These are phyloP conservation scores for Aureobasidium uvarum DNA, from an alignment of 2,329 filamentous ascomycete genomes.

Conservation along the genomic window DNA sequence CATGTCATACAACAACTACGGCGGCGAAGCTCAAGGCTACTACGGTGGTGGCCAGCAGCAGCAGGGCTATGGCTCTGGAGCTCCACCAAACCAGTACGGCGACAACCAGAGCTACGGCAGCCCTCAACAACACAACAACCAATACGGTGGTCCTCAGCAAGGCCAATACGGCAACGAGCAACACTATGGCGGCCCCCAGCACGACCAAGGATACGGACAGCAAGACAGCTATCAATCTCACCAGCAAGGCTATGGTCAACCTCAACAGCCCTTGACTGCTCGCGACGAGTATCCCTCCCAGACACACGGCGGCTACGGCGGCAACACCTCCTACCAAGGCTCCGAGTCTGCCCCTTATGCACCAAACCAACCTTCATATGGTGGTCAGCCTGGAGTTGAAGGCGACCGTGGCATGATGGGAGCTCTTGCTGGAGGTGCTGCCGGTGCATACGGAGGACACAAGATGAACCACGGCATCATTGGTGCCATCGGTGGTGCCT, in stretches of 20 bases:
- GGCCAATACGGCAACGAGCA: conserved; percentile 30
- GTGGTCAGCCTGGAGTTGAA: conserved; percentile 35
- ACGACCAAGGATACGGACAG: conserved; percentile 26
- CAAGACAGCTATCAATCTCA: conserved; percentile 22
- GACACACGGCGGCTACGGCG: conserved; percentile 17
- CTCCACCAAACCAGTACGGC: conserved; percentile 10
- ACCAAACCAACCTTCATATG: conserved; percentile 17
- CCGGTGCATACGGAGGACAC: conserved; percentile 57
- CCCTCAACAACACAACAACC: conserved; percentile 29
- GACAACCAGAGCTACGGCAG: conserved; percentile 28
- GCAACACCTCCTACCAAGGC: conserved; percentile 19
- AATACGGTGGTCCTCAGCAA: conserved; percentile 30
- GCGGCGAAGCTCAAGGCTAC: conserved; percentile 29
- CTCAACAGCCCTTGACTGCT: conserved; percentile 19
- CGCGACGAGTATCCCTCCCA: conserved; percentile 24
- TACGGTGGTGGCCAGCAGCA: conserved; percentile 30
- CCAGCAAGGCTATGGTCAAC: conserved; percentile 27
- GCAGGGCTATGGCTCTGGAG: conserved; percentile 28
- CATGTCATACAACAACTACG: conserved; percentile 25
- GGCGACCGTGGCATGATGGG: conserved; percentile 57
- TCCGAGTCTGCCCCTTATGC: conserved; percentile 16
- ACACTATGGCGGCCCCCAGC: conserved; percentile 29
- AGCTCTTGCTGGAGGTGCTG: conserved; percentile 56
- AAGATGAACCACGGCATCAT: conserved; percentile 58
- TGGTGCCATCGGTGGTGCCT: conserved; percentile 57